Conservation (phyloP, 163 green algal species). For the Chloromonas sp. region DNA sequence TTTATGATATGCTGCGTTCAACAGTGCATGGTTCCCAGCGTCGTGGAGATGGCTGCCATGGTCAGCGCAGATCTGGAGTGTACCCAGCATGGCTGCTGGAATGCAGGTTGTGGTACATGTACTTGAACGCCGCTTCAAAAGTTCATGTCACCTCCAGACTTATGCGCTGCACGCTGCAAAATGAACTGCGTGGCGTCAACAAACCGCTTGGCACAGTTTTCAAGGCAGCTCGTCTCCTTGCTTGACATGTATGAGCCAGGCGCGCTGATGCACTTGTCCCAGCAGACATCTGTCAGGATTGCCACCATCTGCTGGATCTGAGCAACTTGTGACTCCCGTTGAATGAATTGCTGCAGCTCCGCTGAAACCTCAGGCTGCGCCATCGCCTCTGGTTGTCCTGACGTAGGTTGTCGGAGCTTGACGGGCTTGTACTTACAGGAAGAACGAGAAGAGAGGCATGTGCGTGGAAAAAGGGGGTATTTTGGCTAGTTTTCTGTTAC, state of each 20-base stretch:
- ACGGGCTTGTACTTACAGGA: no score
- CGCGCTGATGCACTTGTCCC: conserved; percentile 52
- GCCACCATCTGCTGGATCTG: conserved; percentile 47
- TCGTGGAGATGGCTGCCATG: no score
- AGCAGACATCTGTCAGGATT: conserved; percentile 62
- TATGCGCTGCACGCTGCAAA: background rate
- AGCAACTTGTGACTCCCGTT: conserved; percentile 6
- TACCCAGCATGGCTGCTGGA: no score
- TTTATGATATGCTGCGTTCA: no score
- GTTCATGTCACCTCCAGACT: background rate
- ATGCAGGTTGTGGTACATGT: no score
- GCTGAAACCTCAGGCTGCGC: background rate
- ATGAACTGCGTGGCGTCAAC: conserved; percentile 38
- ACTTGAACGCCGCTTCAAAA: background rate
- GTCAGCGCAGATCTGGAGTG: no score
- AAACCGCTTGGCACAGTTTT: conserved; percentile 58
- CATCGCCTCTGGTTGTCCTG: background rate
- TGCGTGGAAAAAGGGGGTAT: no score
- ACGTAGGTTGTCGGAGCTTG: no score
- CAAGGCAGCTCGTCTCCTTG: conserved; percentile 49
- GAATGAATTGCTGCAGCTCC: conserved; percentile 4
- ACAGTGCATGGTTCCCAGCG: no score
- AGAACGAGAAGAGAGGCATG: no score
- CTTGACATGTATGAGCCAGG: conserved; percentile 46
- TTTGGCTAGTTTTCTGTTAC: no score